Base-by-base conservation (phyloP, 2,329 filamentous ascomycete species). In the Macroventuria anomochaeta region DNA sequence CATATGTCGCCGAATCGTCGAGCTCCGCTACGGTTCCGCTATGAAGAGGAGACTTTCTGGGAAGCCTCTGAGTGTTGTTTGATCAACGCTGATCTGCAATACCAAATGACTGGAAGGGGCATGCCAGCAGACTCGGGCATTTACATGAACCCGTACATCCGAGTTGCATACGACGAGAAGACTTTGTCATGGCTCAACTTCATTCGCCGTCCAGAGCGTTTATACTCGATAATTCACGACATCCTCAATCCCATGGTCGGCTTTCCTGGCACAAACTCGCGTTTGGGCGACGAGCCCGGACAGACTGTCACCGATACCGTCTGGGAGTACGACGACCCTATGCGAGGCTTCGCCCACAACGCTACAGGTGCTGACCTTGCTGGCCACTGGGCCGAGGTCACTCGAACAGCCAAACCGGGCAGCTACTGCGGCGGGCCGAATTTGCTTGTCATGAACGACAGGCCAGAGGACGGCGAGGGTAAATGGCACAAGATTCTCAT, bases 71-170 rank as follows among this genome's bases (percentile, higher is more conserved):
- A 81, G 62, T 80, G 78, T 66, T 80, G 79, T 53, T 66, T 81
- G 26, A 75, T 81, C 52, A 74, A 81, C 56, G 78, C 77, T 3
- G 78, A 80, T 53, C 69, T 81, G 28, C 70, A 67, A 42, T 67
- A 70, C 43, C 70, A 58, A 18, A 67, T 63, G 32, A 76, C 75
- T n/a, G 74, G 67, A 11, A 67, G 65, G 46, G 72, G 68, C 34
- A 74, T 71, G 23, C 74, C 70, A 1, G 62, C 68, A 8, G 79
- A 83, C 32, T 81, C 81, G 0, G 85, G 84, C 2, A 86, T 90
- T 44, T 91, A 85, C 67, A 84, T 91, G 79, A 92, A 92, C 67
- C 89, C 89, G 0, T 91, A 84, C 65, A 83, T 92, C 36, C 84
- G 89, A 15, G 87, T 90, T 4, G 85, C 88, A 1, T 91, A 92